Evolutionary conservation across 176 grass and related monocot species (phyloP), one percentile per base, ranked within the genome.

Genomic region (Poa pratensis): DNA sequence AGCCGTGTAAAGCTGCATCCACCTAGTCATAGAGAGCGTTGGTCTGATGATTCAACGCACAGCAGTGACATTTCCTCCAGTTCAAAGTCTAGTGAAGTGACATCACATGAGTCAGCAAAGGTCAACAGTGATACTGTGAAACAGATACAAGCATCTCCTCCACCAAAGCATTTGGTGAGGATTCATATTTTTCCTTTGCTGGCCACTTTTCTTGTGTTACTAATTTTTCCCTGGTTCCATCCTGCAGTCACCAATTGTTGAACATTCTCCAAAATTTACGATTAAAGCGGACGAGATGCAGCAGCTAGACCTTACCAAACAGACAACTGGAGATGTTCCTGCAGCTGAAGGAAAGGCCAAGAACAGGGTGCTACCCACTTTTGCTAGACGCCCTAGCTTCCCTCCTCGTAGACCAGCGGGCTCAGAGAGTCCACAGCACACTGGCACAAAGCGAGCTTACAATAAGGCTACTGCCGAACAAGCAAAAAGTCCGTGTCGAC

Each of bases 101-200:
- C 80, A 30, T 68, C 84, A 72, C 69, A 91, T 80, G 95, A 86
- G 87, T 66, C 87, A 69, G 55, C 46, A 60, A 96, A 90, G 53
- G 20, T 65, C 51, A 88, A 83, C 73, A 40, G 77, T 34, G 92
- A 99, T 60, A 60, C 86, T 82, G 67, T 58, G 37, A 96, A 94
- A 77, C 78, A 57, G 28, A 87, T 82, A 50, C 89, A 90, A 9
- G 20, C 86, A 79, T 92, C 90, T 80, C 82, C 86, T 69, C 52
- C 51, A 16, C 65, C 62, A 60, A 99, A 94, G 73, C 82, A 92
- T 82, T 88, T 94, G 94, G 97, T 99, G 87, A 87, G 89, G 18
- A 59, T 70, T 9, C 24, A 39, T 75, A 20, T 28, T 77, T 70
- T 83, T 83, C 30, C 76, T 80, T 19, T 70, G 80, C 17, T 87